A percentile compares a stretch with the other conserved stretches of the same genome.
These are phyloP conservation scores for Orobanche coerulescens DNA, from an alignment of 257 asterid species.

Conservation along the genomic window DNA sequence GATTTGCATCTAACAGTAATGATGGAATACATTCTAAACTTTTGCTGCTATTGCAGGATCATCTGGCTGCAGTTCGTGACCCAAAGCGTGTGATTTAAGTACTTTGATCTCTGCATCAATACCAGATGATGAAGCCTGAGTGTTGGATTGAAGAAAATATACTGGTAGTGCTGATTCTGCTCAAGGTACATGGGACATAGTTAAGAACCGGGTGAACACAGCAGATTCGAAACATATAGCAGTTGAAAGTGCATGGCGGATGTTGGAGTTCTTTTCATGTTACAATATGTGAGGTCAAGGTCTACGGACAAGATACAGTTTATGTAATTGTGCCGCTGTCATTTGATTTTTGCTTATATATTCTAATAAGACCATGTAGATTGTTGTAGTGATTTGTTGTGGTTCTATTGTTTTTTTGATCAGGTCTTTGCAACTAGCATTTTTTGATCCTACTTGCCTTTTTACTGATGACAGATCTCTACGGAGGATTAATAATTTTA, in stretches of 20 bases:
- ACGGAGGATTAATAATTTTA: no score
- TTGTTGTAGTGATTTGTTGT: conserved; percentile 12
- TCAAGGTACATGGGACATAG: conserved; percentile 12
- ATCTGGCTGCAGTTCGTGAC: conserved; percentile 87
- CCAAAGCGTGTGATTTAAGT: conserved; percentile 55
- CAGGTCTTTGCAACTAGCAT: neutral
- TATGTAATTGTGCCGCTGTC: conserved; percentile 26
- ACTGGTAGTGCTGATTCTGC: conserved; percentile 12
- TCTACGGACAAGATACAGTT: neutral
- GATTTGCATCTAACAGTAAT: neutral
- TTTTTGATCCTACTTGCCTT: neutral
- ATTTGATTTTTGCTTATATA: neutral
- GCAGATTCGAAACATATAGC: neutral
- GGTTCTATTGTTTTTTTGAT: neutral
- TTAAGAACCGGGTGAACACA: conserved; percentile 11
- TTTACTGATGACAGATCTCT: no score
- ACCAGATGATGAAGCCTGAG: neutral
- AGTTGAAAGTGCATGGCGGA: conserved; percentile 6
- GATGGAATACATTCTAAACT: neutral
- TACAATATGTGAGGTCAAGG: conserved; percentile 13
- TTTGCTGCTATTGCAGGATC: conserved; percentile 60
- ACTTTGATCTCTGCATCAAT: neutral
- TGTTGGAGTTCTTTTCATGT: neutral
- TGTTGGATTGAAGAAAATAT: neutral
- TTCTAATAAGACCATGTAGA: conserved; percentile 20